Evolutionary conservation across 768 basidiomycete genomes (phyloP), one percentile per base, ranked within the genome.

Genomic region (Pleurotus tuoliensis): DNA sequence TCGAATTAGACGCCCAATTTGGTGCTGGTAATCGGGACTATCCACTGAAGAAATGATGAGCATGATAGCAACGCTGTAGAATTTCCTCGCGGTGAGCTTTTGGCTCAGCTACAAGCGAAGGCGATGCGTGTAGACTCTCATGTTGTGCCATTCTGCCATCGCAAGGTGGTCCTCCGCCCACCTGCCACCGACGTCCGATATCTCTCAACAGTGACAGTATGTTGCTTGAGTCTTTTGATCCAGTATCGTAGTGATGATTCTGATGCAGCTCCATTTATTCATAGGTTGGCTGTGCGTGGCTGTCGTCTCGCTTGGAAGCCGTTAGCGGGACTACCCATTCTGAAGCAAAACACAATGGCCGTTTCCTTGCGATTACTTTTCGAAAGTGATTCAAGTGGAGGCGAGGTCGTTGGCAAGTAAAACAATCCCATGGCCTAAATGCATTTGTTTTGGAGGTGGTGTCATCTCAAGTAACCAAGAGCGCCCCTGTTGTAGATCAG

Each of bases 401-500:
- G 20, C 41, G n/a, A 44, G n/a, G 38, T 53, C 39, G n/a, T 51
- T 15, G 49, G 34, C 49, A 34, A 18, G 47, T 16, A 51, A 37
- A 51, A 30, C 24, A 53, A 53, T 53, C 51, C 51, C 51, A 53
- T 53, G 51, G 38, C 51, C 48, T 11, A 34, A 34, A 34, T 11
- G 48, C 22, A 48, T 24, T 48, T 20, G 15, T 30, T 51, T 25
- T 30, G 15, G 49, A 34, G 11, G 49, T 37, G 34, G 22, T 40
- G 25, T 53, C 39, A 53, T 53, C 16, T 20, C 39, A 41, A 53
- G 51, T 41, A 53, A 53, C 51, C 51, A 53, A 53, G 51, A 53
- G 51, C 49, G 49, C 49, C 49, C 49, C 51, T 53, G 51, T 53
- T 40, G 51, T 53, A 41, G 51, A 53, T 53, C 51, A 53, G 38